Conservation (phyloP, 2,329 filamentous ascomycete species). For the Phialemonium atrogriseum region DNA sequence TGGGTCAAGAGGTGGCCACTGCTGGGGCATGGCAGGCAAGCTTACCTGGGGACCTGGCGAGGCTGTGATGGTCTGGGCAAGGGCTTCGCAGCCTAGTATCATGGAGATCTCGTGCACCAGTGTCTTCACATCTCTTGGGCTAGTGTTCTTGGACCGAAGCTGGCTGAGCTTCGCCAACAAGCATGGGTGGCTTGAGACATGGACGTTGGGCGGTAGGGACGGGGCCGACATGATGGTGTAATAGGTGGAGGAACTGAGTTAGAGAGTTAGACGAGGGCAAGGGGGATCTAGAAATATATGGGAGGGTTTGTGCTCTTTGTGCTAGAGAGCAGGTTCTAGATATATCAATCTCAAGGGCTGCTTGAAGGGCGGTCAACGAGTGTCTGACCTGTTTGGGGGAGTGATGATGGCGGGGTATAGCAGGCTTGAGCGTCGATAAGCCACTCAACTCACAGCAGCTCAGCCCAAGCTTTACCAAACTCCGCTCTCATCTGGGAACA, state of each 20-base stretch:
- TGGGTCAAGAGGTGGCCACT: background rate
- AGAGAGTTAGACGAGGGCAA: background rate
- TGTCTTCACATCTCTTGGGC: slow-evolving; percentile 66
- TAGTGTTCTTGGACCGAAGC: slow-evolving; percentile 65
- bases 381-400: no score
- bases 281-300: no score
- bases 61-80: slow-evolving; percentile 53
- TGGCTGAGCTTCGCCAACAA: slow-evolving; percentile 83
- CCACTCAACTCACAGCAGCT: no score
- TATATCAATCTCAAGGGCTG: no score
- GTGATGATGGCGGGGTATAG: no score
- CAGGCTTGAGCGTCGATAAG: no score
- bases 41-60: slow-evolving; percentile 56
- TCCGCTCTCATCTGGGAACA: no score
- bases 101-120: slow-evolving; percentile 81
- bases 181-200: slow-evolving; percentile 80
- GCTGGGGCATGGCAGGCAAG: slow-evolving; percentile 6
- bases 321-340: no score
- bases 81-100: slow-evolving; percentile 75
- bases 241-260: background rate
- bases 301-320: no score
- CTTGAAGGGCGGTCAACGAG: no score
- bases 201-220: slow-evolving; percentile 51
- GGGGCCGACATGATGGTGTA: no score
- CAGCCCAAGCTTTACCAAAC: no score